phyloP scores from a whole-genome alignment of 2,329 filamentous ascomycete species.

The Dactylellina cionopaga region DNA sequence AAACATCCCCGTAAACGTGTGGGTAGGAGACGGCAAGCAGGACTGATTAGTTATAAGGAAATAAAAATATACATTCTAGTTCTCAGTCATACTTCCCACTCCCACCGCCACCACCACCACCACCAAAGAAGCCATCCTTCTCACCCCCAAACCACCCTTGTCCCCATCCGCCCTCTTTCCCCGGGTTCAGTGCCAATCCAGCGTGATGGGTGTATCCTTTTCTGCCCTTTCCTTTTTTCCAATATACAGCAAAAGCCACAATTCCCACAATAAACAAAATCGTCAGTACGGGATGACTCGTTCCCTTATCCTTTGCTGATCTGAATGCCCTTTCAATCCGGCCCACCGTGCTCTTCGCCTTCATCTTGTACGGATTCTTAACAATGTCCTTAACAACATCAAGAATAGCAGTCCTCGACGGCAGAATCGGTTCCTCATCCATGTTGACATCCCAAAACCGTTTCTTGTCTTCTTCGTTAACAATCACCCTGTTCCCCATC shows the following conservation, averaged over 20 bases:
- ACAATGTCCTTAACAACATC: constrained; percentile 82
- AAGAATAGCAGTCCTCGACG: constrained; percentile 87
- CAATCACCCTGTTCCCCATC: constrained; percentile 89
- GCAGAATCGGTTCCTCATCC: constrained; percentile 87
- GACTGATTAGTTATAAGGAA: no score
- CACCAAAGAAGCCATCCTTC: constrained; percentile 46
- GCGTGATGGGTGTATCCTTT: constrained; percentile 28
- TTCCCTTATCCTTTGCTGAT: constrained; percentile 61
- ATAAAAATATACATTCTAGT: background rate
- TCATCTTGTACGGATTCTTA: constrained; percentile 74
- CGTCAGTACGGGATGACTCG: constrained; percentile 63
- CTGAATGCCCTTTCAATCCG: constrained; percentile 75
- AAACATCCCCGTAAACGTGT: no score
- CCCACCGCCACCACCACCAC: constrained; percentile 32
- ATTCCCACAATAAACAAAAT: constrained; percentile 44
- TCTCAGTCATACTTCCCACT: constrained; percentile 47
- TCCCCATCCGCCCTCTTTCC: constrained; percentile 42
- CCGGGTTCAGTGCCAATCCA: constrained; percentile 38
- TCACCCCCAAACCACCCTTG: constrained; percentile 49
- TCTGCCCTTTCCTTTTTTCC: constrained; percentile 18
- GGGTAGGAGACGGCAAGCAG: no score
- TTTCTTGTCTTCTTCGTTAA: constrained; percentile 97
- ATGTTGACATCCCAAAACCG: constrained; percentile 94
- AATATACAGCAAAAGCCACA: constrained; percentile 5
- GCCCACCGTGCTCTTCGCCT: constrained; percentile 79